Conservation (phyloP, 768 basidiomycete genomes). For the Suillus sp. region DNA sequence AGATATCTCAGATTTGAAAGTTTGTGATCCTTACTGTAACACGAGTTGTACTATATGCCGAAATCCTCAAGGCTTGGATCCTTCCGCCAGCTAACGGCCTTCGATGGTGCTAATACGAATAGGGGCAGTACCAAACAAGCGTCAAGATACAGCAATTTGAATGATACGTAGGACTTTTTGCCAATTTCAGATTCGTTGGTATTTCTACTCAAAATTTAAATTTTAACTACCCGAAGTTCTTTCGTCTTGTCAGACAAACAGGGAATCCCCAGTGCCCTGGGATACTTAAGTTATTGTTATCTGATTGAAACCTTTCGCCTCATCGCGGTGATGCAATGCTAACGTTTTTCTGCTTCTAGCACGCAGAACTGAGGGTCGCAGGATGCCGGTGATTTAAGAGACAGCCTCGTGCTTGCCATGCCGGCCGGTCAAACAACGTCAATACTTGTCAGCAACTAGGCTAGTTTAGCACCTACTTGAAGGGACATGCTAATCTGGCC, state of each 20-base stretch:
- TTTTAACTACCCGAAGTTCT: background rate
- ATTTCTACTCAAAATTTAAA: background rate
- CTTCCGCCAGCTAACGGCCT: background rate
- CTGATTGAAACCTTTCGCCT: background rate
- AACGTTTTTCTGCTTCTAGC: conserved; percentile 5
- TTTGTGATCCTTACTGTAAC: background rate
- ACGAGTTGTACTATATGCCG: background rate
- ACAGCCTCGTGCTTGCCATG: background rate
- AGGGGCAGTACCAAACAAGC: background rate
- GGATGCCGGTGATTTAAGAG: background rate
- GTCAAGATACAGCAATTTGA: background rate
- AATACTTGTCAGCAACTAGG: background rate
- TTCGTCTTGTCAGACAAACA: background rate
- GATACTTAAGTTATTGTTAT: background rate
- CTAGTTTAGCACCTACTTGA: background rate
- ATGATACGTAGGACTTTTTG: no score
- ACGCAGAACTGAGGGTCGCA: background rate
- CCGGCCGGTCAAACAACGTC: background rate
- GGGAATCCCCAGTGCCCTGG: background rate
- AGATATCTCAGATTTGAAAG: background rate
- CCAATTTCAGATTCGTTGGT: background rate
- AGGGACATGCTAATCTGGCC: background rate
- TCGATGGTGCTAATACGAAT: background rate
- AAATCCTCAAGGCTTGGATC: background rate
- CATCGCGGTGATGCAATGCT: background rate